Evolutionary conservation across 2,329 filamentous ascomycete genomes (phyloP), one percentile per base, ranked within the genome.

Genomic region (Chaetomiaceae sp.): DNA sequence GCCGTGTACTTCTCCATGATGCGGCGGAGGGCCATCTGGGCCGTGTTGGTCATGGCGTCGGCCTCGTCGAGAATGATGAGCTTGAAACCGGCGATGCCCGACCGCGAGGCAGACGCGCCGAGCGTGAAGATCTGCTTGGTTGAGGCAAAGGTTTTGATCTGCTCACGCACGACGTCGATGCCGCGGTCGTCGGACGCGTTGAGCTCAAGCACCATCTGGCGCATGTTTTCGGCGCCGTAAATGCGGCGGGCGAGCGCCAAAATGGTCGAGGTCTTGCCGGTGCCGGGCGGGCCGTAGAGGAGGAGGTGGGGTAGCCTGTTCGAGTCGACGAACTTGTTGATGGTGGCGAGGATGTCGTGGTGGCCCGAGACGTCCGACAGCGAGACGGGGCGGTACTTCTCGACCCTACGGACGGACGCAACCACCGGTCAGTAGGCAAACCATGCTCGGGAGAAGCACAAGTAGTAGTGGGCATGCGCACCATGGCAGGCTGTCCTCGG

Each of bases 1-100:
- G 87, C 87, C 1, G 93, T 98, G 71, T 98, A 98, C 70, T 95
- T 95, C 64, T 98, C 93, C 93, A 98, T 98, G 62, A 98, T 97
- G 38, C 93, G 76, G 52, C 93, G 80, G 45, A 98, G 73, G 0
- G 93, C 93, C 91, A 98, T 98, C 68, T 98, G 93, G 6, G 93
- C 93, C 0, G 91, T 94, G 44, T 88, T 86, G n/a, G 93, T 98
- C 93, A 98, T 98, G 44, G 93, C 93, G 65, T 98, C 93, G n/a
- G 93, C 93, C 72, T 98, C 93, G 66, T 98, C 93, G 4, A 98
- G 79, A 45, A 98, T 88, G 62, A 98, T 97, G 57, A 98, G 81
- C 72, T 98, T 98, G 74, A 86, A 98, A 3, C 79, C 79, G 0
- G 86, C 88, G 20, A 91, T 68, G 26, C 69, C 60, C 18, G 64